phyloP scores from a whole-genome alignment of 768 basidiomycete species.

The Boletus rubropictus region DNA sequence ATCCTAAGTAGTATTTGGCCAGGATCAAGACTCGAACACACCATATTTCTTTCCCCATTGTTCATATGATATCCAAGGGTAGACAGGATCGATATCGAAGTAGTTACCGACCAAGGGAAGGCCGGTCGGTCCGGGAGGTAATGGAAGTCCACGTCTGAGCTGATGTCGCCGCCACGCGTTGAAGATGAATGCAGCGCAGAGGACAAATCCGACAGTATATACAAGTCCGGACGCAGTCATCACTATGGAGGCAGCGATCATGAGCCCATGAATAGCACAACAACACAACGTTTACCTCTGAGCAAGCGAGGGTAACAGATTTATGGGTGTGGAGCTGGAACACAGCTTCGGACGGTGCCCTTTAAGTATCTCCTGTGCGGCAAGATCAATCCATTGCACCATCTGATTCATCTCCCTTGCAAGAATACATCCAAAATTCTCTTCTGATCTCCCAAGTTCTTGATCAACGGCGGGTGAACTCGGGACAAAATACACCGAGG shows the following conservation, averaged over 20 bases:
- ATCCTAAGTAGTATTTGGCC: no score
- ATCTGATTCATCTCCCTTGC: neutral
- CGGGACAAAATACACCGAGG: no score
- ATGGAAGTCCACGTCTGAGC: slow-evolving; percentile 21
- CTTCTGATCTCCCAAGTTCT: no score
- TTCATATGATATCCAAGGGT: slow-evolving; percentile 32
- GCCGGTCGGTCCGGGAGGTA: slow-evolving; percentile 49
- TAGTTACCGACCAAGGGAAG: slow-evolving; percentile 31
- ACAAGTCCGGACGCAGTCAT: slow-evolving; percentile 1
- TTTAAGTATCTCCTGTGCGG: neutral
- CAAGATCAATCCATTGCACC: no score
- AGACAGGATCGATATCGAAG: slow-evolving; percentile 14
- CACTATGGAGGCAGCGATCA: neutral
- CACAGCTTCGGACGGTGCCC: neutral
- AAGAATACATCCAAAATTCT: no score
- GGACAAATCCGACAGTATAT: slow-evolving; percentile 4
- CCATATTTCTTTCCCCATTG: slow-evolving; percentile 32
- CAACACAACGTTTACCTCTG: neutral
- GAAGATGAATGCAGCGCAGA: slow-evolving; percentile 6
- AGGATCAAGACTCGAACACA: slow-evolving; percentile 2
- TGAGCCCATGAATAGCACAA: neutral
- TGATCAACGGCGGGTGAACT: no score
- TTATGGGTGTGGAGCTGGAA: neutral
- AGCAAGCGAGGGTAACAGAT: neutral
- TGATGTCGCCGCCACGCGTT: slow-evolving; percentile 12